Base-by-base conservation (phyloP, 176 grass and related monocot species). In the Oryza glaberrima region DNA sequence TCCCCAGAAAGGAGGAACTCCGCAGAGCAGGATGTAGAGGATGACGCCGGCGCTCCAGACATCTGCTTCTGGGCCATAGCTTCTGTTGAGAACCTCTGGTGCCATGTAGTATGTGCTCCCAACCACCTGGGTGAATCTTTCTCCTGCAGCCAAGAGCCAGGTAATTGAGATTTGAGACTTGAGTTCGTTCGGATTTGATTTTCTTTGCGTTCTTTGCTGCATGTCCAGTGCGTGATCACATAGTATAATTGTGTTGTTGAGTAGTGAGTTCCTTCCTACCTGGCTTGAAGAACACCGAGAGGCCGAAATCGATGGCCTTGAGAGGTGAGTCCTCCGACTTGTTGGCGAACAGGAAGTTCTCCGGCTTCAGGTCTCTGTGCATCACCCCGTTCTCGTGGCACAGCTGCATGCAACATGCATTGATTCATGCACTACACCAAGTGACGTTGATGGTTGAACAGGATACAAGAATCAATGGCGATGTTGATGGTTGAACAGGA, bases 21-120 rank as follows among this genome's bases (percentile, higher is more conserved):
- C 94, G 11, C 94, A 97, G 15, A 97, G 82, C 52, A 97, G 81
- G 80, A 97, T 92, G 87, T 97, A 88, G 73, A 97, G 92, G 76
- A 97, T 94, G 79, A 97, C 80, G 1, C 92, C 94, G 28, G 94
- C 88, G 63, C 94, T 97, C 94, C 94, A 97, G 45, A 97, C 89
- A 81, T 97, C 94, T 17, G 91, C 86, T 84, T 97, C 92, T 30
- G 85, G 92, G 10, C 94, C 94, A 30, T 94, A 97, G 82, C 78
- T 86, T 72, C 90, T 81, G 80, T 85, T 94, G 36, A 97, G 87
- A 66, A 97, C 83, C 77, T 97, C 94, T 25, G 94, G 94, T 47
- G 92, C 94, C 92, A 97, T 94, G 88, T 97, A 97, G 47, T 86
- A 92, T 35, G 85, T 85, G 78, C 94, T 97, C 45, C 92, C 94